phyloP scores from a whole-genome alignment of 148 eudicot genomes.

The Arctostaphylos glauca region DNA sequence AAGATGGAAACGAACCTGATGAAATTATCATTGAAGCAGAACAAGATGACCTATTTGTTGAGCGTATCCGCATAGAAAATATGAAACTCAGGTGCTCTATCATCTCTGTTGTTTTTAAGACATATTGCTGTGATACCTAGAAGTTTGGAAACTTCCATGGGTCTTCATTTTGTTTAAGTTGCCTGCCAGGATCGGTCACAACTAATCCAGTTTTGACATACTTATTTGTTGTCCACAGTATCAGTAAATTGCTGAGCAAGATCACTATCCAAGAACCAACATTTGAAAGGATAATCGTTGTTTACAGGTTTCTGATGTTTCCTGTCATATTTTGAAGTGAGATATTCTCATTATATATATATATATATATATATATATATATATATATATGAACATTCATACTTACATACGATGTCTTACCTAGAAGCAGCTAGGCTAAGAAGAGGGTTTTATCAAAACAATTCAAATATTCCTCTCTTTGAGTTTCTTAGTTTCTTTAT shows the following conservation, averaged over 20 bases:
- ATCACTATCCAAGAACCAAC: constrained; percentile 95
- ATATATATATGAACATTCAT: no score
- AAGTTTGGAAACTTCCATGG: not conserved
- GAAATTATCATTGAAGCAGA: constrained; percentile 27
- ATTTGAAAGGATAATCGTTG: constrained; percentile 94
- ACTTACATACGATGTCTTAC: no score
- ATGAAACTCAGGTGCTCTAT: constrained; percentile 39
- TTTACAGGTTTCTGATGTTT: constrained; percentile 61
- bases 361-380: no score
- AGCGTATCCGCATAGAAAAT: constrained; percentile 48
- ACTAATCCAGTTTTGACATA: not conserved
- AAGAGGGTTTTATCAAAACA: not conserved
- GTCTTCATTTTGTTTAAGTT: not conserved
- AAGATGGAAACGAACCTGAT: constrained; percentile 20
- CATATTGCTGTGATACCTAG: not conserved
- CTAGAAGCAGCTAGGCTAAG: no score
- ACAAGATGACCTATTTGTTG: constrained; percentile 38
- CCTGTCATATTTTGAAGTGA: not conserved
- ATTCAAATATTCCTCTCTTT: not conserved
- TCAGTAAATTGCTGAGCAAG: constrained; percentile 63
- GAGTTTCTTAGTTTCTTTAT: not conserved
- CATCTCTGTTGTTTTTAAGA: not conserved
- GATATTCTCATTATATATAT: no score
- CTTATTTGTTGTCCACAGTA: constrained; percentile 17
- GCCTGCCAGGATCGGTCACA: not conserved